Base-by-base conservation (phyloP, 2,329 filamentous ascomycete genomes). In the Alternaria arborescens region DNA sequence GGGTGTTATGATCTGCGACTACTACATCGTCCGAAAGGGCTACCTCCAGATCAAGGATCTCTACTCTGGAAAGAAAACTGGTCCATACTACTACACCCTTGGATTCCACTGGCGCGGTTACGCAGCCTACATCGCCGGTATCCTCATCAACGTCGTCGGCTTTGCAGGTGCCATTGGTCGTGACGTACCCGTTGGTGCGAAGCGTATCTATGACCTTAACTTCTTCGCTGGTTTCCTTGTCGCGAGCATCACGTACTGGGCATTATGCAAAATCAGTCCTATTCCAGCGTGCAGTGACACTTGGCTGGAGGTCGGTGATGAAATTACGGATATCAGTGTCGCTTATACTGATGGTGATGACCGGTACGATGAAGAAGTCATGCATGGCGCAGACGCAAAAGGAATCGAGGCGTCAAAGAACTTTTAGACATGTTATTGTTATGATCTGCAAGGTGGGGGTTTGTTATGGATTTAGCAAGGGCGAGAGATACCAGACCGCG, bases 111-210 rank as follows among this genome's bases (percentile, higher is more conserved):
- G 91, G 91, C 89, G 92, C 42, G 94, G 88, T 2, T 97, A 97
- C 70, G 86, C 83, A 0, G 91, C 94, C 0, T 97, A 97, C 76
- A 86, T 97, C 60, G 82, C 87, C 1, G 93, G 93, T 12, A 96
- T 97, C 63, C 76, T 95, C 5, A 90, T 97, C 82, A 97, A 97
- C 70, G 91, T 97, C 4, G 92, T 97, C 5, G 94, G 94, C 0
- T 97, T 97, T 67, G 93, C 89, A 1, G 93, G 92, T 3, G 93
- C 91, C 0, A 86, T 97, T 26, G 92, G 92, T 1, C 78, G 76
- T 20, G 74, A 80, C 0, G 92, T 97, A 0, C 94, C 94, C 0
- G 82, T 87, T 6, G 93, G 90, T 1, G 94, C 94, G 0, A 88
- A 86, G 1, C 96, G 96, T 74, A 88, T 97, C 61, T 97, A 97